phyloP scores from a whole-genome alignment of 768 basidiomycete species.

The Collybia sordida region DNA sequence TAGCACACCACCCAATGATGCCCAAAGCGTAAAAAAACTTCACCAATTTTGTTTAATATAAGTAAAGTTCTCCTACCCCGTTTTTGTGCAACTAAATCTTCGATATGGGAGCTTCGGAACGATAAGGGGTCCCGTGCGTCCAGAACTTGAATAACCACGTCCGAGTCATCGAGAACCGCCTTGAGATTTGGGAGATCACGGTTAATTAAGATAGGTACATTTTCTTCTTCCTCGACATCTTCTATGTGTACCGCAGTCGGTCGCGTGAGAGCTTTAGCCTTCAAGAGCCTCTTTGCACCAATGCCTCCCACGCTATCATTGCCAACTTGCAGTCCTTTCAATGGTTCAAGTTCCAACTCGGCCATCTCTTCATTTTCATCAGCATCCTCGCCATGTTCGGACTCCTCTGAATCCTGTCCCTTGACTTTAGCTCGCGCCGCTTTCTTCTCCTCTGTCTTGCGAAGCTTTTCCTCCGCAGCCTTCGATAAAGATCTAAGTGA shows the following conservation, averaged over 20 bases:
- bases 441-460: conserved; percentile 65
- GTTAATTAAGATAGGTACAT: conserved; percentile 62
- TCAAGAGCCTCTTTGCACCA: conserved; percentile 37
- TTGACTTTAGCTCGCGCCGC: conserved; percentile 25
- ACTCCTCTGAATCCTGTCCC: conserved; percentile 10
- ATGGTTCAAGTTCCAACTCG: conserved; percentile 26
- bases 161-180: conserved; percentile 71
- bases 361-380: conserved; percentile 22
- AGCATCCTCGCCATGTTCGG: conserved; percentile 12
- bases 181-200: conserved; percentile 60
- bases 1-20: conserved; percentile 1
- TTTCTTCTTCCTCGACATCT: conserved; percentile 45
- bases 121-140: conserved; percentile 83
- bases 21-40: conserved; percentile 24
- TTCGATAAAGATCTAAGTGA: conserved; percentile 24
- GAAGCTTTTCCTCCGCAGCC: conserved; percentile 78
- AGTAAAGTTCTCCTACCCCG: conserved; percentile 52
- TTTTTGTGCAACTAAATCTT: conserved; percentile 45
- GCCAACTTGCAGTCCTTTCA: conserved; percentile 45
- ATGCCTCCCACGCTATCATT: conserved; percentile 48
- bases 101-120: conserved; percentile 63
- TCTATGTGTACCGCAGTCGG: conserved; percentile 24
- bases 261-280: conserved; percentile 31
- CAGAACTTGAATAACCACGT: conserved; percentile 78
- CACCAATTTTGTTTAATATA: conserved; percentile 89